Percentiles rank a stretch among this genome's conserved stretches.
Conservation (phyloP, 192 early-diverging fungal genomes). For the Phycomyces blakesleeanus region DNA sequence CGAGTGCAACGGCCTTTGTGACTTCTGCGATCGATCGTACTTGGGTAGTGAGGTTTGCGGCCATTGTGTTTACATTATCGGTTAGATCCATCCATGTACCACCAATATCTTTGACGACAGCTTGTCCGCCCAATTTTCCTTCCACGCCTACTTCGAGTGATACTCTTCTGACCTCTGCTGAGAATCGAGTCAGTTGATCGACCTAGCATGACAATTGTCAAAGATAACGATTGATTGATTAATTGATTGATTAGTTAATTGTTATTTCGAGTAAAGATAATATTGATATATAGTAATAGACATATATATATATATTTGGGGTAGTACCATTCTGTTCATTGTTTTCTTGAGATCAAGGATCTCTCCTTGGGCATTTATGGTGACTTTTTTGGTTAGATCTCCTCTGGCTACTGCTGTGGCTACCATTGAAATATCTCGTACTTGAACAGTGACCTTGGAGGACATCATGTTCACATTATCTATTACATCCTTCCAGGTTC, state of each 20-base stretch:
- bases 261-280: too few relatives aligned
- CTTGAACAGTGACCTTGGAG: slow-evolving; percentile 50
- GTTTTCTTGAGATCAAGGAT: slow-evolving; percentile 61
- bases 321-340: slow-evolving; percentile 51
- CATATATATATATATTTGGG: too few relatives aligned
- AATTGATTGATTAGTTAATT: too few relatives aligned
- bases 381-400: slow-evolving; percentile 52
- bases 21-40: slow-evolving; percentile 64
- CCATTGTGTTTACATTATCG: slow-evolving; percentile 50
- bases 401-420: slow-evolving; percentile 55
- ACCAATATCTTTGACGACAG: slow-evolving; percentile 49
- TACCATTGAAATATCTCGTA: slow-evolving; percentile 57
- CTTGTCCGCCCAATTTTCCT: slow-evolving; percentile 64
- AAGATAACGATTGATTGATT: too few relatives aligned
- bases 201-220: slow-evolving; percentile 41
- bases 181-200: slow-evolving; percentile 50
- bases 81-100: slow-evolving; percentile 62
- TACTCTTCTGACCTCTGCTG: slow-evolving; percentile 52
- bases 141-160: slow-evolving; percentile 55
- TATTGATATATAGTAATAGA: too few relatives aligned
- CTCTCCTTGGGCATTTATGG: slow-evolving; percentile 53
- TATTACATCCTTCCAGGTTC: slow-evolving; percentile 57
- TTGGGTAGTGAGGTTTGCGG: slow-evolving; percentile 43
- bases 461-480: slow-evolving; percentile 64
- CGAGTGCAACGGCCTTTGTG: slow-evolving; percentile 58